Evolutionary conservation across 257 asterid genomes (phyloP).

Genomic region (Eucommia ulmoides): DNA sequence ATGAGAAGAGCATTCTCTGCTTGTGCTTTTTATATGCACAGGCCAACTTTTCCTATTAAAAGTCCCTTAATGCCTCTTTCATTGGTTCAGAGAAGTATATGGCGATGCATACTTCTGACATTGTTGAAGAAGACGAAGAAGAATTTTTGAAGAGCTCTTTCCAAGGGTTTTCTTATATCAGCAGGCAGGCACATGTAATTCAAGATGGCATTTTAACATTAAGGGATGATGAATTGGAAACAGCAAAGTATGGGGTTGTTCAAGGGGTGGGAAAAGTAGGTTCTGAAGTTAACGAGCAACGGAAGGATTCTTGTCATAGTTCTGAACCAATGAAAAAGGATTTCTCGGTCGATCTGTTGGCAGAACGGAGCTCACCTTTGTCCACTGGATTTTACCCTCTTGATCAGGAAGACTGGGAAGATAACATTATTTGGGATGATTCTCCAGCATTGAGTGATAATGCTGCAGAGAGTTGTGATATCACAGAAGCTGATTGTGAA

Average conservation of each 20-base stretch:
- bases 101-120: conserved; percentile 40
- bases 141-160: conserved; percentile 52
- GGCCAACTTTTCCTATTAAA: neutral
- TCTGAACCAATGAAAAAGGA: conserved; percentile 62
- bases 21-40: neutral
- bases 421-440: conserved; percentile 73
- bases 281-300: conserved; percentile 20
- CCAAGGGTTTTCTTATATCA: conserved; percentile 49
- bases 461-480: conserved; percentile 65
- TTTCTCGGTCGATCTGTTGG: conserved; percentile 18
- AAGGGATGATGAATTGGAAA: conserved; percentile 31
- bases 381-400: conserved; percentile 55
- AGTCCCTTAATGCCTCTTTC: conserved; percentile 2
- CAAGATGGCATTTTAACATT: conserved; percentile 22
- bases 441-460: conserved; percentile 45
- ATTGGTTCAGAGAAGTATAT: conserved; percentile 50
- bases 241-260: conserved; percentile 25
- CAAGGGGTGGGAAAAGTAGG: conserved; percentile 27
- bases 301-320: conserved; percentile 45
- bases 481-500: conserved; percentile 81
- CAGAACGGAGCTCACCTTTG: conserved; percentile 29
- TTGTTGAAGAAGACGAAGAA: conserved; percentile 92
- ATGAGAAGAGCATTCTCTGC: conserved; percentile 1
- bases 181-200: conserved; percentile 22
- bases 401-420: conserved; percentile 98